These are phyloP conservation scores for Picochlorum sp. DNA, from an alignment of 139 green algal genomes.

Conservation along the genomic window DNA sequence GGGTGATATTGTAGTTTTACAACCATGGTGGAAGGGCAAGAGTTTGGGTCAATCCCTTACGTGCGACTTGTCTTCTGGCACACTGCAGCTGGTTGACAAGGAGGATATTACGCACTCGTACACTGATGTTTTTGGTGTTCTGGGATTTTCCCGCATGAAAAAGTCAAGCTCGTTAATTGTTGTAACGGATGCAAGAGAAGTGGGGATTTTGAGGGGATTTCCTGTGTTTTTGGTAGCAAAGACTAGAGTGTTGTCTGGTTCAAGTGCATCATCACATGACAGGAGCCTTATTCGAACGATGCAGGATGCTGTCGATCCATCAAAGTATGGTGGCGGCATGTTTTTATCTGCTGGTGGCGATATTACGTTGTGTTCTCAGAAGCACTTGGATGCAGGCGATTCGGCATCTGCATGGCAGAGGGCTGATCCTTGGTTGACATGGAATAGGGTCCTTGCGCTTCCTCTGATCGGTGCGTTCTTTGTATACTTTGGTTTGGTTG, in stretches of 20 bases:
- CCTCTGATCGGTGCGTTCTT: constrained; percentile 29
- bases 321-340: constrained; percentile 43
- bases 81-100: constrained; percentile 24
- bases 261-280: no score
- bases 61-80: constrained; percentile 34
- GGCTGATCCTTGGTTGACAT: constrained; percentile 61
- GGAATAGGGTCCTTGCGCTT: constrained; percentile 52
- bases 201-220: constrained; percentile 37
- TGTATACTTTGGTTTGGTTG: no score
- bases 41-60: constrained; percentile 24
- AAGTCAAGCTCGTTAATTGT: constrained; percentile 36
- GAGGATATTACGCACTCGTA: constrained; percentile 16
- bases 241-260: constrained; percentile 39
- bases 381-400: constrained; percentile 17
- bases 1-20: constrained; percentile 32
- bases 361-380: constrained; percentile 66
- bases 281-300: not conserved
- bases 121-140: constrained; percentile 29
- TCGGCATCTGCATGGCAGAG: constrained; percentile 17
- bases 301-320: not conserved
- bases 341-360: constrained; percentile 67
- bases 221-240: constrained; percentile 43
- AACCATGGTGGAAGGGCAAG: constrained; percentile 21
- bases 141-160: constrained; percentile 37
- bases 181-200: constrained; percentile 45